Conservation (phyloP, 2,329 filamentous ascomycete species). For the Xylaria polymorpha region DNA sequence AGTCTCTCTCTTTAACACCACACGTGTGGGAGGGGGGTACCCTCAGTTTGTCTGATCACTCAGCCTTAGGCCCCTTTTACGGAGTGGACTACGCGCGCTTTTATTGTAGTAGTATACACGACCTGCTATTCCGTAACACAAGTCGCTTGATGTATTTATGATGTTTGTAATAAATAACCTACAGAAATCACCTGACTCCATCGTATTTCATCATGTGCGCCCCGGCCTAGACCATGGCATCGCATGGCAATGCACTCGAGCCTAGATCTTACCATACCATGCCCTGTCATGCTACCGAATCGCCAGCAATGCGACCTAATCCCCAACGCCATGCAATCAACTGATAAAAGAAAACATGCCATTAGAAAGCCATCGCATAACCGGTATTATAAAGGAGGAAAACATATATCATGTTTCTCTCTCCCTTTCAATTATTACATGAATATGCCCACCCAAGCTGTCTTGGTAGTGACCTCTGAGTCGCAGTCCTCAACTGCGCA, state of each 20-base stretch:
- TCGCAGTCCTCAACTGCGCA: conserved; percentile 70
- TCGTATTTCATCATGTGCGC: not conserved
- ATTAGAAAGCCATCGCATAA: not conserved
- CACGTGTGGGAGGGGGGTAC: no score
- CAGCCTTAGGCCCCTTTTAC: no score
- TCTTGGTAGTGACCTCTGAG: conserved; percentile 64
- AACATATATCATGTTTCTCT: not conserved
- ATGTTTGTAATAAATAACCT: not conserved
- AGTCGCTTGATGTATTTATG: not conserved
- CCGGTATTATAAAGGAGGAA: not conserved
- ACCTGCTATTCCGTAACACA: no score
- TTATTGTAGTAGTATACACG: no score
- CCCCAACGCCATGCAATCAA: conserved; percentile 38
- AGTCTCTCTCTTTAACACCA: no score
- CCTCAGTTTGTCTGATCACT: no score
- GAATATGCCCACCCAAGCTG: conserved; percentile 66
- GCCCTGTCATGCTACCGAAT: not conserved
- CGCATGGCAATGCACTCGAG: not conserved
- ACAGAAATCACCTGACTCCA: not conserved
- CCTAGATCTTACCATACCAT: not conserved
- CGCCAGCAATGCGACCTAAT: conserved; percentile 8
- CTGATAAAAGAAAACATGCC: conserved; percentile 1
- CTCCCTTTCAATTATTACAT: conserved; percentile 23
- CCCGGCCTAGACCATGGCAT: no score
- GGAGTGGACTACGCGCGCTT: no score